Conservation (phyloP, 2,329 filamentous ascomycete genomes). For the Aureobasidium sp. region DNA sequence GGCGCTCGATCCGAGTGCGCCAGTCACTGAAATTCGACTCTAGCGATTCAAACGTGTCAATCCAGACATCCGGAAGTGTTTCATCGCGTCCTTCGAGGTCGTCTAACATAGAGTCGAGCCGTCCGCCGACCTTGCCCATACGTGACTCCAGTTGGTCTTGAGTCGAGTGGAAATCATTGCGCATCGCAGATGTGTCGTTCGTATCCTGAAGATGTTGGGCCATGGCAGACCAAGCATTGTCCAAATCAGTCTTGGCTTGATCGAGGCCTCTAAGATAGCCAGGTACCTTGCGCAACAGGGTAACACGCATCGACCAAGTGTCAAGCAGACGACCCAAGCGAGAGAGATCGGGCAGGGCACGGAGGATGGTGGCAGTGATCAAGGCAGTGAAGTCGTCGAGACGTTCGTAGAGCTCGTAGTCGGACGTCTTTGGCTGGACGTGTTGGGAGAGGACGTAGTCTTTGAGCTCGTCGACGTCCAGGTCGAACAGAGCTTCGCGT, state of each 20-base stretch:
- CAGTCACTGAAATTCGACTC: slow-evolving; percentile 75
- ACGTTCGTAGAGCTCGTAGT: slow-evolving; percentile 30
- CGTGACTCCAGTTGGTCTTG: slow-evolving; percentile 59
- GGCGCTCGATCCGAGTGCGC: slow-evolving; percentile 69
- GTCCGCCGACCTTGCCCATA: slow-evolving; percentile 61
- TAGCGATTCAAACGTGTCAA: slow-evolving; percentile 74
- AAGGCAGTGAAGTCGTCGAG: slow-evolving; percentile 88
- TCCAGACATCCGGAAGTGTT: slow-evolving; percentile 77
- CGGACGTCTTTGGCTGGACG: slow-evolving; percentile 39
- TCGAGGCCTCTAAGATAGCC: slow-evolving; percentile 57
- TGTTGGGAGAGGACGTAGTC: slow-evolving; percentile 77
- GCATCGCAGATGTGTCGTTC: slow-evolving; percentile 36
- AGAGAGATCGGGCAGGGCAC: slow-evolving; percentile 74
- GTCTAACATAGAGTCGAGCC: slow-evolving; percentile 81
- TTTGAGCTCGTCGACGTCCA: slow-evolving; percentile 84
- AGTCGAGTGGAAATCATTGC: slow-evolving; percentile 39
- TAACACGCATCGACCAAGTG: slow-evolving; percentile 69
- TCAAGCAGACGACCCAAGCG: slow-evolving; percentile 66
- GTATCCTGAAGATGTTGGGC: slow-evolving; percentile 26
- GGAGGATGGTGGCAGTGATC: slow-evolving; percentile 85
- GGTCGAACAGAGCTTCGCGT: slow-evolving; percentile 56
- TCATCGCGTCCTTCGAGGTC: slow-evolving; percentile 76
- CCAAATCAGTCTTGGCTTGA: slow-evolving; percentile 58
- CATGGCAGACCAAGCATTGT: slow-evolving; percentile 60
- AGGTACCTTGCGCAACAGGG: slow-evolving; percentile 68